Evolutionary conservation across 192 early-diverging fungal species (phyloP), one percentile per base, ranked within the genome.

Genomic region (Entomortierella parvispora): DNA sequence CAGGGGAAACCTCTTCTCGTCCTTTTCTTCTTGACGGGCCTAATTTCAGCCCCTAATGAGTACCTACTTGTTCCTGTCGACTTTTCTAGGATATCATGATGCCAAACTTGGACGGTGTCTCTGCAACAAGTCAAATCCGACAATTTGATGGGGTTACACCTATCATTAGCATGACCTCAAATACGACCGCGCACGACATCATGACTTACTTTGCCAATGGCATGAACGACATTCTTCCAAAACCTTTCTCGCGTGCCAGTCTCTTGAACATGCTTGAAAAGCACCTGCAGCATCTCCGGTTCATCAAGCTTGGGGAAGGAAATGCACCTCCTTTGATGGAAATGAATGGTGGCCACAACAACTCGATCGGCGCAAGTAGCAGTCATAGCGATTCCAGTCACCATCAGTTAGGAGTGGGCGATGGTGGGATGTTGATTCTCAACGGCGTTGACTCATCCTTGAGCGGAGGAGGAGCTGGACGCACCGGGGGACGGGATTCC

Each of bases 151-250:
- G 76, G 37, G 58, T 75, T 50, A 90, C 88, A 4, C 91, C 91
- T 7, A 91, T 93, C 33, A 88, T 93, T 46, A 84, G 86, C 11
- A 93, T 93, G 92, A 90, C 90, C 5, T 80, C 84, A 3, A 91
- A 90, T 44, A 88, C 85, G 9, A 86, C 88, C 1, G 82, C 83
- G 17, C 80, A 69, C 29, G 86, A 91, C 34, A 85, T 89, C 48
- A 81, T 88, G 69, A 85, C 68, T 10, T 93, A 92, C 58, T 81
- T 87, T 31, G 80, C 74, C 14, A 87, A 80, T 53, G 90, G 90
- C 4, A 92, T 93, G 90, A 88, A 90, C 45, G 91, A 92, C 60
- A 80, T 92, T 9, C 71, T 93, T 0, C 80, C 87, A 2, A 93
- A 93, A 67, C 91, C 91, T 6, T 91, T 92, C 58, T 68, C 83